Evolutionary conservation across 176 grass and related monocot species (phyloP).

Genomic region (Ampelocalamus luodianensis): DNA sequence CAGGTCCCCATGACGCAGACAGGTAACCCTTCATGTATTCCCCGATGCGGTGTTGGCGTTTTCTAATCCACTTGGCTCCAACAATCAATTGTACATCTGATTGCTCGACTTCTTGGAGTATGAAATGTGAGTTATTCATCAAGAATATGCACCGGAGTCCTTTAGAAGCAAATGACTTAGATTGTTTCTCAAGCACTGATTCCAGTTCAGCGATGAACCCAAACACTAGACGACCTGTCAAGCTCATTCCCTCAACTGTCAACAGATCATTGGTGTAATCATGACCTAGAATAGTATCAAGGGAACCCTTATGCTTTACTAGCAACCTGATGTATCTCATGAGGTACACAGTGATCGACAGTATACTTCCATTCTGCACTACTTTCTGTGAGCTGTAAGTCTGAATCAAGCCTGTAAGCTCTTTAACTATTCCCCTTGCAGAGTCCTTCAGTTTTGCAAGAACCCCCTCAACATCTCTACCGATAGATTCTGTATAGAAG

Average conservation of each 20-base stretch:
- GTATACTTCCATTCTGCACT: constrained; percentile 19
- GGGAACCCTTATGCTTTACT: constrained; percentile 30
- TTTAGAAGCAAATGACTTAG: constrained; percentile 5
- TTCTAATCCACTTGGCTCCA: constrained; percentile 32
- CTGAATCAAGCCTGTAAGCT: constrained; percentile 19
- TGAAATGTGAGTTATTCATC: constrained; percentile 46
- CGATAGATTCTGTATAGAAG: neutral
- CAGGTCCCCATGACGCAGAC: constrained; percentile 32
- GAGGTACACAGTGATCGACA: constrained; percentile 24
- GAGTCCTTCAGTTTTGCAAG: neutral
- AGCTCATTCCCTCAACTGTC: neutral
- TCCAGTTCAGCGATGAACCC: constrained; percentile 10
- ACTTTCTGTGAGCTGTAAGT: constrained; percentile 28
- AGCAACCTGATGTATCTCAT: constrained; percentile 49
- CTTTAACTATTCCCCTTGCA: constrained; percentile 2
- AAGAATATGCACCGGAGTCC: constrained; percentile 39
- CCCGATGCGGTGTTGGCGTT: neutral
- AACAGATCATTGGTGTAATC: neutral
- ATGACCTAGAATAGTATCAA: constrained; percentile 33
- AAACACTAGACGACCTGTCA: neutral
- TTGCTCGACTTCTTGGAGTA: constrained; percentile 38
- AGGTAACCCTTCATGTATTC: constrained; percentile 28
- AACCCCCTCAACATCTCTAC: neutral
- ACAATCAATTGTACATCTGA: constrained; percentile 18
- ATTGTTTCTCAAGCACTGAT: neutral